Evolutionary conservation across 805 yeast genomes (phyloP).

Genomic region (Priceomyces medius): DNA sequence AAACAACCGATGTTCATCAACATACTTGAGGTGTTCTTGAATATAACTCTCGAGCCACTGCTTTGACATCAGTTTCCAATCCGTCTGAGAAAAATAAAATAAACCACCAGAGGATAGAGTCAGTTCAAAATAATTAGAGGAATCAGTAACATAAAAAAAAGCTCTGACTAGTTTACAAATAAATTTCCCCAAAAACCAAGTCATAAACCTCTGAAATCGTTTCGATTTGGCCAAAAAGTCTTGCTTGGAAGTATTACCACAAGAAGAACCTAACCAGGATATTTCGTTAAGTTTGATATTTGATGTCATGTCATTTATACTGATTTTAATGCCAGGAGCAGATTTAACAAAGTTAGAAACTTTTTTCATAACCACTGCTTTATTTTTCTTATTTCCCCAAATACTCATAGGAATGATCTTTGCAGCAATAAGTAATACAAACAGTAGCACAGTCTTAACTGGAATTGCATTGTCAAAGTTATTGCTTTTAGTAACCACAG

Average conservation of each 20-base stretch:
- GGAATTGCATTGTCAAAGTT: slow-evolving; percentile 34
- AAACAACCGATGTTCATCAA: not conserved
- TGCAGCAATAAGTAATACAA: slow-evolving; percentile 43
- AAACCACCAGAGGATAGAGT: slow-evolving; percentile 26
- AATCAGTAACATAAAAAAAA: slow-evolving; percentile 68
- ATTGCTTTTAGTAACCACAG: slow-evolving; percentile 9
- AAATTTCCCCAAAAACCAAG: slow-evolving; percentile 57
- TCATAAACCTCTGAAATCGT: slow-evolving; percentile 42
- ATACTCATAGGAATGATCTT: slow-evolving; percentile 49
- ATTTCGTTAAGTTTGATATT: slow-evolving; percentile 46
- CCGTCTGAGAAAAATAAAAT: slow-evolving; percentile 54
- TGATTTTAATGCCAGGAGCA: slow-evolving; percentile 35
- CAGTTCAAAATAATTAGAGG: slow-evolving; percentile 24
- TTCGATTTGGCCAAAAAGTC: slow-evolving; percentile 40
- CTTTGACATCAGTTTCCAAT: slow-evolving; percentile 51
- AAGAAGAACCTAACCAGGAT: slow-evolving; percentile 51
- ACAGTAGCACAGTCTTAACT: slow-evolving; percentile 36
- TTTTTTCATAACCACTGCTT: slow-evolving; percentile 32
- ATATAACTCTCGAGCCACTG: slow-evolving; percentile 46
- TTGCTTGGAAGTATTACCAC: slow-evolving; percentile 30
- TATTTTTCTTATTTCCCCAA: slow-evolving; percentile 56
- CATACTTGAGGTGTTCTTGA: slow-evolving; percentile 28
- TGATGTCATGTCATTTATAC: slow-evolving; percentile 28
- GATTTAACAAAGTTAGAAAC: slow-evolving; percentile 39
- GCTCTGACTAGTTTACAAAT: slow-evolving; percentile 47